Base-by-base conservation (phyloP, 352 stramenopile species). In the Pythium aristosporum region DNA sequence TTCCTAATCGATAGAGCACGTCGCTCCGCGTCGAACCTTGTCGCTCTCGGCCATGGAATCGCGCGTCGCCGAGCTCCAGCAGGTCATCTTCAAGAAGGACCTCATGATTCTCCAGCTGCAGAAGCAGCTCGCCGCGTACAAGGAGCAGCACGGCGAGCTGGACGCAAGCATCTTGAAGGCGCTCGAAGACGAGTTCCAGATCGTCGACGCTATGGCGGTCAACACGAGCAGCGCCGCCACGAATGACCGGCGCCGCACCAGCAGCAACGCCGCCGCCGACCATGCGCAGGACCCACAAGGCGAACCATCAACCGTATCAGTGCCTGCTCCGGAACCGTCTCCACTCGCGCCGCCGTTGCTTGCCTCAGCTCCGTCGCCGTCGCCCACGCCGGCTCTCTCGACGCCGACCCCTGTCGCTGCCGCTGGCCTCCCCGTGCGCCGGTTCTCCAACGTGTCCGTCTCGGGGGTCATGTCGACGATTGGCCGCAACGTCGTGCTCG, bases 81-180 rank as follows among this genome's bases (percentile, higher is more conserved):
- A 89, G 46, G 77, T 93, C 60, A 91, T 93, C 57, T 68, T 89
- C 55, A 88, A 91, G 71, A 93, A 93, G 65, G 85, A 93, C 64
- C 67, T 89, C 61, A 90, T 91, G 80, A 91, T 93, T 63, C 67
- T 93, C 25, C 75, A 85, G 58, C 71, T 93, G 16, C 80, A 90
- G 74, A 85, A 69, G 51, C 80, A 85, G 63, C 66, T 93, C 57
- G 68, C 80, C 39, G 82, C 76, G 47, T 93, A 93, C 63, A 59
- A 67, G 44, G 55, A 69, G 42, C 77, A 71, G 13, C 88, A 81
- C 48, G 85, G 85, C 32, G 61, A 71, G 34, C 62, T 93, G 6
- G 72, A 85, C 43, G 51, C 64, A 8, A 66, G 63, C 7, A 30
- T 80, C 41, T 52, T 74, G 25, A 23, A 69, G 50, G 56, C 49